phyloP scores from a whole-genome alignment of 768 basidiomycete genomes.

The Solioccasus polychromus region DNA sequence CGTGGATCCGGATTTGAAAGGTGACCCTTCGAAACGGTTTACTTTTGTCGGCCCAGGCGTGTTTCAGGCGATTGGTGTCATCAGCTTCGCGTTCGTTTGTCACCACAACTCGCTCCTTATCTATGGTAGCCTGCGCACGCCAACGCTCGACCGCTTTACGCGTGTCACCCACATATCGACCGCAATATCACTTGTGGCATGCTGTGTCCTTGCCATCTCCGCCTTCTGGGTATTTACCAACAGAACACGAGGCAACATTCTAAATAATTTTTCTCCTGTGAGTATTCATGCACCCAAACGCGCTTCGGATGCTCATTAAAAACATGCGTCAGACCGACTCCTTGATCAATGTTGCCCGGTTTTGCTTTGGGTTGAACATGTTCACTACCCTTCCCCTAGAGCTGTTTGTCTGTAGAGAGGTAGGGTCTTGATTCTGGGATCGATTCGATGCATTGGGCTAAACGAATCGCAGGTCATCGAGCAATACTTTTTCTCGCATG shows the following conservation, averaged over 20 bases:
- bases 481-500: conserved; percentile 92
- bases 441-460: not conserved
- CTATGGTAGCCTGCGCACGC: conserved; percentile 89
- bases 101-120: conserved; percentile 98
- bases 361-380: conserved; percentile 96
- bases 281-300: conserved; percentile 9
- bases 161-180: conserved; percentile 93
- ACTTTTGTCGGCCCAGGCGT: conserved; percentile 76
- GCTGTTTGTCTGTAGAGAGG: conserved; percentile 96
- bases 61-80: conserved; percentile 96
- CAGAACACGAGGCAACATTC: conserved; percentile 90
- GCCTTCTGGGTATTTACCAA: conserved; percentile 89
- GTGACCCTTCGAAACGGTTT: conserved; percentile 70
- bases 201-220: conserved; percentile 77
- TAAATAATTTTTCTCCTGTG: conserved; percentile 90
- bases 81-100: conserved; percentile 94
- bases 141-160: conserved; percentile 92
- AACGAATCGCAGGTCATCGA: conserved; percentile 70
- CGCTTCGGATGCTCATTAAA: conserved; percentile 5
- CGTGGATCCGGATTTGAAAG: conserved; percentile 69
- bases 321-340: conserved; percentile 63
- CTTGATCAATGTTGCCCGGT: conserved; percentile 93
- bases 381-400: conserved; percentile 96
- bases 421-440: conserved; percentile 23
- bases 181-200: conserved; percentile 77